Conservation (phyloP, 768 basidiomycete species). For the Xanthoconium stramineum region DNA sequence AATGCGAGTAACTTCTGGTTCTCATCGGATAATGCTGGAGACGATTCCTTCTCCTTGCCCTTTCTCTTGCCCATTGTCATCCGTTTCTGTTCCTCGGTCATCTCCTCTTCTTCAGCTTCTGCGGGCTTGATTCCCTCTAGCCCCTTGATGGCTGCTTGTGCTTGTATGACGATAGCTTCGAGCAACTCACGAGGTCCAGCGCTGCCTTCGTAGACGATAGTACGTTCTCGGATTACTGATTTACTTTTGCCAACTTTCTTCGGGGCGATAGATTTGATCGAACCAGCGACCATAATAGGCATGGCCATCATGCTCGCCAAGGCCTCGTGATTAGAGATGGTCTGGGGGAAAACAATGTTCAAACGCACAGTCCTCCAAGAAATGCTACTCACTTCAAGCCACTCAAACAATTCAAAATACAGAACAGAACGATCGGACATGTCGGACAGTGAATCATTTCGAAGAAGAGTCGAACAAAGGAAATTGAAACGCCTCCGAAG, state of each 20-base stretch:
- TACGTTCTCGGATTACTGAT: conserved; percentile 68
- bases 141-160: conserved; percentile 87
- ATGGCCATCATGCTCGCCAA: conserved; percentile 95
- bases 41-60: conserved; percentile 48
- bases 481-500: conserved; percentile 88
- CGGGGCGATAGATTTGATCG: conserved; percentile 60
- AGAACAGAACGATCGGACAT: conserved; percentile 86
- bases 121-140: conserved; percentile 60
- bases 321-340: conserved; percentile 90
- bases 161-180: conserved; percentile 90
- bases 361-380: not conserved
- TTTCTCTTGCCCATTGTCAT: conserved; percentile 71
- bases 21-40: conserved; percentile 56
- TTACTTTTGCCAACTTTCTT: conserved; percentile 47
- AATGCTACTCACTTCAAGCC: conserved; percentile 69
- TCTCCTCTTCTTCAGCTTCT: conserved; percentile 52
- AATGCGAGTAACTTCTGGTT: conserved; percentile 76
- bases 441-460: conserved; percentile 90
- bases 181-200: conserved; percentile 88
- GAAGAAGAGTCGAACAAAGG: conserved; percentile 78
- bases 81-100: conserved; percentile 89
- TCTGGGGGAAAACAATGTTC: conserved; percentile 43
- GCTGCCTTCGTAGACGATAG: conserved; percentile 86
- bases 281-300: conserved; percentile 87
- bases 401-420: conserved; percentile 87